Percentiles rank a stretch among this genome's conserved stretches.
These are phyloP conservation scores for Cutaneotrichosporon sp. DNA, from an alignment of 1,284 basidiomycete species.

Conservation along the genomic window DNA sequence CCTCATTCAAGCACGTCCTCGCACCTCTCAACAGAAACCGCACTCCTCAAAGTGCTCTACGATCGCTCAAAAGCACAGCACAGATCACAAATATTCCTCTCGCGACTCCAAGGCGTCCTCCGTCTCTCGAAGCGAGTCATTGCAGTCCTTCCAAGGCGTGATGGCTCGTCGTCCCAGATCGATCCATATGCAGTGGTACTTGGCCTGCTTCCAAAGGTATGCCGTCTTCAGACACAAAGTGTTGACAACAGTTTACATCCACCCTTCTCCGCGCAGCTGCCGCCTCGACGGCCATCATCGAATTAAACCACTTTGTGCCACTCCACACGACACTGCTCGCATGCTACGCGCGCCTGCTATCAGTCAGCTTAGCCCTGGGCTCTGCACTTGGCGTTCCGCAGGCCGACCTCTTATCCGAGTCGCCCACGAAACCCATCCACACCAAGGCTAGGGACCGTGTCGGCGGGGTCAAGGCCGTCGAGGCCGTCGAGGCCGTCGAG, in stretches of 20 bases:
- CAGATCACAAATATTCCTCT: constrained; percentile 33
- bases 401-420: neutral
- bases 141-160: neutral
- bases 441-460: neutral
- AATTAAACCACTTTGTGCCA: constrained; percentile 41
- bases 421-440: too few species aligned
- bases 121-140: constrained; percentile 15
- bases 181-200: neutral
- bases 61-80: constrained; percentile 32
- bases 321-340: constrained; percentile 38
- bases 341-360: constrained; percentile 38
- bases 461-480: too few species aligned
- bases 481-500: neutral
- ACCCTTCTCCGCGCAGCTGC: constrained; percentile 22
- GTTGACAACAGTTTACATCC: constrained; percentile 20
- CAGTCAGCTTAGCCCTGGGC: constrained; percentile 22
- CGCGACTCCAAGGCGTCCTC: constrained; percentile 21
- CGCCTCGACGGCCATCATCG: constrained; percentile 22
- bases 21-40: constrained; percentile 30
- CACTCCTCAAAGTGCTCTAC: constrained; percentile 23
- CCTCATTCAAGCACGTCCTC: constrained; percentile 23
- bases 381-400: constrained; percentile 2
- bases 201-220: neutral
- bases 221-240: neutral
- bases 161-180: neutral